phyloP scores from a whole-genome alignment of 2,329 filamentous ascomycete species.

The Pyricularia sp. region DNA sequence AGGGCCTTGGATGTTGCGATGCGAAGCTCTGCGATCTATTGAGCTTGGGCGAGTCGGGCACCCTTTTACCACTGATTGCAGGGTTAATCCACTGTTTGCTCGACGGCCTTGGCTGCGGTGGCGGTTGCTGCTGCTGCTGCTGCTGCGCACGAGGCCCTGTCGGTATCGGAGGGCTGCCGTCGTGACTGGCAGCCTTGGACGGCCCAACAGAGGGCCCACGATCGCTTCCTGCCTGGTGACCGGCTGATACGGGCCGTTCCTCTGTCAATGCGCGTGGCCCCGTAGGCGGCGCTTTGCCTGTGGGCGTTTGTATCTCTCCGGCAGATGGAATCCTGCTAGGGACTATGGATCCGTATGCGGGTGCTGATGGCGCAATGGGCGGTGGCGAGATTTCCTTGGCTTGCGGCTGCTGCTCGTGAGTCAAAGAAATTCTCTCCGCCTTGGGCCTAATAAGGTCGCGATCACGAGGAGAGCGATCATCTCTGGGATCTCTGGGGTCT shows the following conservation, averaged over 20 bases:
- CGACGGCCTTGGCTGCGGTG: slow-evolving; percentile 30
- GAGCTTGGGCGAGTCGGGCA: slow-evolving; percentile 41
- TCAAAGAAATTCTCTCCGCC: slow-evolving; percentile 37
- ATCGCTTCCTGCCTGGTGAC: slow-evolving; percentile 26
- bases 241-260: slow-evolving; percentile 37
- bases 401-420: slow-evolving; percentile 36
- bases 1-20: slow-evolving; percentile 25
- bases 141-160: slow-evolving; percentile 42
- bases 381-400: slow-evolving; percentile 46
- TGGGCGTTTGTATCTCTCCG: slow-evolving; percentile 24
- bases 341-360: slow-evolving; percentile 43
- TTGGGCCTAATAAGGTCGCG: slow-evolving; percentile 39
- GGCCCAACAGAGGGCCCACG: slow-evolving; percentile 29
- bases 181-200: slow-evolving; percentile 29
- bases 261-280: slow-evolving; percentile 40
- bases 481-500: slow-evolving; percentile 36
- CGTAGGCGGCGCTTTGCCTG: slow-evolving; percentile 42
- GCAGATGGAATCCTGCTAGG: slow-evolving; percentile 33
- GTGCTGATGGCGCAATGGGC: slow-evolving; percentile 46
- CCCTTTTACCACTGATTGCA: slow-evolving; percentile 33
- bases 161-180: slow-evolving; percentile 39
- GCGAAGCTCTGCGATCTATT: slow-evolving; percentile 40
- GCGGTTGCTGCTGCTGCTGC: slow-evolving; percentile 6
- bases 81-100: slow-evolving; percentile 54
- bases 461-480: slow-evolving; percentile 37